Percentiles rank a stretch among this genome's conserved stretches.
phyloP scores from a whole-genome alignment of 148 eudicot species.

The Rhododendron vialii region DNA sequence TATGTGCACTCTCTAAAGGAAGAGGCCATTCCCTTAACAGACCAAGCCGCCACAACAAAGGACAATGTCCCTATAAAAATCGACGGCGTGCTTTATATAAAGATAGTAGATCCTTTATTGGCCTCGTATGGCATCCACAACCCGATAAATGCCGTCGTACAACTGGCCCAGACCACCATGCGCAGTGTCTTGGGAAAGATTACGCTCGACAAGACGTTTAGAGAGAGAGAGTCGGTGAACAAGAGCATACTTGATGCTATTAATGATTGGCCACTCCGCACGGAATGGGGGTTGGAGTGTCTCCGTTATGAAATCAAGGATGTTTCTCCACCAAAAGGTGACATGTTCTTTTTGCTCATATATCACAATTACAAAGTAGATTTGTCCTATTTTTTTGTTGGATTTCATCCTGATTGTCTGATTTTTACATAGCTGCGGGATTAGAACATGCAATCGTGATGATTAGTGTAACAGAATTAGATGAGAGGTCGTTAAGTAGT shows the following conservation, averaged over 20 bases:
- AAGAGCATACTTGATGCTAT: neutral
- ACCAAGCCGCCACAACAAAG: neutral
- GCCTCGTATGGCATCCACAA: neutral
- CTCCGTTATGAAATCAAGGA: constrained; percentile 3
- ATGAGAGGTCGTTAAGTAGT: too few species aligned
- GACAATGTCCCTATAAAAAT: neutral
- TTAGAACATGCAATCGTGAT: too few species aligned
- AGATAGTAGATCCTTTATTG: neutral
- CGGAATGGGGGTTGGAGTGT: constrained; percentile 3
- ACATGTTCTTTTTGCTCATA: neutral
- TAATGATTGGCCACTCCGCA: neutral
- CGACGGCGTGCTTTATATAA: neutral
- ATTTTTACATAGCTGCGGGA: too few species aligned
- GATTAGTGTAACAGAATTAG: too few species aligned
- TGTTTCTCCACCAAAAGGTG: neutral
- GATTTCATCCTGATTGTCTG: too few species aligned
- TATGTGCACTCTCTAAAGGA: neutral
- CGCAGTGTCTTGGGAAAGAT: neutral
- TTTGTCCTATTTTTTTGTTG: too few species aligned
- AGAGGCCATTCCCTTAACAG: neutral
- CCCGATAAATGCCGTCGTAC: neutral
- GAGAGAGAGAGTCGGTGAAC: neutral
- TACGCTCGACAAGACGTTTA: neutral
- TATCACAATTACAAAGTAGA: too few species aligned
- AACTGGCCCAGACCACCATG: neutral